Percentiles rank a stretch among this genome's conserved stretches.
Evolutionary conservation across 805 yeast species (phyloP).

Genomic region (Kodamaea leandrae): DNA sequence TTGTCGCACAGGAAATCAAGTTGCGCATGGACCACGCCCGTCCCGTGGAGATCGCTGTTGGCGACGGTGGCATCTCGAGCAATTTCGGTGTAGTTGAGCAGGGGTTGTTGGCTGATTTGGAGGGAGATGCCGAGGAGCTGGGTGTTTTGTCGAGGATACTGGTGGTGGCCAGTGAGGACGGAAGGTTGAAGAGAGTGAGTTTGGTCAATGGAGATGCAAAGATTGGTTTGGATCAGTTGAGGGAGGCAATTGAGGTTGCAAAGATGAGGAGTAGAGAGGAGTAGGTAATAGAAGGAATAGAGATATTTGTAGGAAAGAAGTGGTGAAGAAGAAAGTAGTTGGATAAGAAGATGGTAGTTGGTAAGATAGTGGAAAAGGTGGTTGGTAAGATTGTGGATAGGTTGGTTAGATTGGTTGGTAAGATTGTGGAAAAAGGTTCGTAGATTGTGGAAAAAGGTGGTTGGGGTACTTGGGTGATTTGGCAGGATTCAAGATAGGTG

Average conservation of each 20-base stretch:
- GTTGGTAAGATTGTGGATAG: no score
- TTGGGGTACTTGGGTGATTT: no score
- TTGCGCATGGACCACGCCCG: slow-evolving; percentile 54
- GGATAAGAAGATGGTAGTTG: neutral
- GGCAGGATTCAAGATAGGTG: no score
- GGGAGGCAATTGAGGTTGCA: slow-evolving; percentile 47
- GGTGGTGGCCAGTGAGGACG: slow-evolving; percentile 32
- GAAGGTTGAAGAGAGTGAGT: slow-evolving; percentile 13
- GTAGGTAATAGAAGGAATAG: neutral
- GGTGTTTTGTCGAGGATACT: slow-evolving; percentile 54
- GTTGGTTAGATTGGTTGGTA: no score
- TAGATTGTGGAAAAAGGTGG: no score
- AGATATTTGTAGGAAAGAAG: neutral
- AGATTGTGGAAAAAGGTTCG: no score
- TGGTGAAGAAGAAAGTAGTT: neutral
- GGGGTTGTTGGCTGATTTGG: slow-evolving; percentile 64
- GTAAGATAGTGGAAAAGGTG: no score
- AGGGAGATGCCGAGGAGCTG: slow-evolving; percentile 80
- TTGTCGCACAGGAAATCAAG: slow-evolving; percentile 13
- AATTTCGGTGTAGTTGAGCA: slow-evolving; percentile 57
- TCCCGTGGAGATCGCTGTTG: slow-evolving; percentile 19
- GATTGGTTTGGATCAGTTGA: slow-evolving; percentile 47
- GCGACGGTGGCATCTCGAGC: slow-evolving; percentile 39
- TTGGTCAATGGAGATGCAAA: slow-evolving; percentile 40
- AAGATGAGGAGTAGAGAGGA: slow-evolving; percentile 44